A percentile compares a stretch with the other conserved stretches of the same genome.
Evolutionary conservation across 345 rosid species (phyloP).

Genomic region (Toxicodendron radicans): DNA sequence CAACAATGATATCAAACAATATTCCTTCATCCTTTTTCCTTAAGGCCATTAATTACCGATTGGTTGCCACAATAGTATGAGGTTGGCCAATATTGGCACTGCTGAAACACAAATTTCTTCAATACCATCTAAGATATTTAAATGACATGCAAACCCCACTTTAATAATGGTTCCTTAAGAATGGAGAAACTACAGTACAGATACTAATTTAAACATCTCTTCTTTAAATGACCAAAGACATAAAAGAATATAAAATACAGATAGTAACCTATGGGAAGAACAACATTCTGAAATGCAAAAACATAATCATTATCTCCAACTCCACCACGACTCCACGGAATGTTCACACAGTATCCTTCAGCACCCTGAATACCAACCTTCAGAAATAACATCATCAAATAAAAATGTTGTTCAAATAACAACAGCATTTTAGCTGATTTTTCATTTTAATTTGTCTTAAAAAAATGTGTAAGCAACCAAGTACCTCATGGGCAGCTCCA

Average conservation of each 20-base stretch:
- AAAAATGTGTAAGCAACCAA: background rate
- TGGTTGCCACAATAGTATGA: background rate
- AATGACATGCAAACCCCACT: background rate
- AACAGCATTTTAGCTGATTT: background rate
- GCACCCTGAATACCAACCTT: constrained; percentile 88
- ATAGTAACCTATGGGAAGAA: constrained; percentile 85
- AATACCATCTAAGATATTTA: background rate
- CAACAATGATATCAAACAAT: background rate
- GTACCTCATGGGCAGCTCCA: constrained; percentile 87
- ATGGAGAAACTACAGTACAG: background rate
- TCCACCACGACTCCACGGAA: constrained; percentile 98
- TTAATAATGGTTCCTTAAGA: background rate
- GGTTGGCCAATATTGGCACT: background rate
- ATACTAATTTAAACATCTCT: constrained; percentile 10
- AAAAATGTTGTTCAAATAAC: constrained; percentile 12
- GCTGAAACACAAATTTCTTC: background rate
- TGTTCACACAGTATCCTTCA: constrained; percentile 90
- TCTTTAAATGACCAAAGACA: constrained; percentile 2
- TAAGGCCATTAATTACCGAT: background rate
- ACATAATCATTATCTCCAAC: constrained; percentile 93
- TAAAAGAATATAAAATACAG: constrained; percentile 4
- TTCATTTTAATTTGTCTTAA: background rate
- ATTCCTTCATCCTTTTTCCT: background rate
- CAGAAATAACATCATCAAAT: constrained; percentile 21
- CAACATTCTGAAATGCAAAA: constrained; percentile 84